Evolutionary conservation across 1,284 basidiomycete species (phyloP).

Genomic region (Omphalotus olearius): DNA sequence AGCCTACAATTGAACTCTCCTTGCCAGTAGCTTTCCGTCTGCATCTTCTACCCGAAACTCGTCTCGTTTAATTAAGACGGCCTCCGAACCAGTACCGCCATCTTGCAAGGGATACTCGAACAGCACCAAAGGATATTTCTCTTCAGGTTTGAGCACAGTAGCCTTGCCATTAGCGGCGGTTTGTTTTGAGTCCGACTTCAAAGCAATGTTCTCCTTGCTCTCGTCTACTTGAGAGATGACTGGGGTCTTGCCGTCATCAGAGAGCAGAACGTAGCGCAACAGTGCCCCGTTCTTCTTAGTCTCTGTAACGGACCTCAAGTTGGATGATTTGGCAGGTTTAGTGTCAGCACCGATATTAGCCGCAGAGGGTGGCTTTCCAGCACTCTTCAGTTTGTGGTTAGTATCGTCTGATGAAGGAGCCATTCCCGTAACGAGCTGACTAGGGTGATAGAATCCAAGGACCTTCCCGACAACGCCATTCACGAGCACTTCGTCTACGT

Average conservation of each 20-base stretch:
- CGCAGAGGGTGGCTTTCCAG: neutral
- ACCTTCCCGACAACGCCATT: slow-evolving; percentile 74
- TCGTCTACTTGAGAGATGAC: slow-evolving; percentile 23
- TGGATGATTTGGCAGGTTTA: slow-evolving; percentile 5
- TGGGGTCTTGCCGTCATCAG: slow-evolving; percentile 20
- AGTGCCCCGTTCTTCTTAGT: slow-evolving; percentile 19
- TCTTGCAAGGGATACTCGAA: slow-evolving; percentile 58
- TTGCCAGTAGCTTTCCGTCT: slow-evolving; percentile 63
- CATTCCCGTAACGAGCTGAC: slow-evolving; percentile 10
- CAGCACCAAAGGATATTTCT: slow-evolving; percentile 47
- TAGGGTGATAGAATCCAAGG: slow-evolving; percentile 42
- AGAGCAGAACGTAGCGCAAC: slow-evolving; percentile 17
- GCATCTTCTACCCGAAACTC: slow-evolving; percentile 67
- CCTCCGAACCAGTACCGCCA: slow-evolving; percentile 31
- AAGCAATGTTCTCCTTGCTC: slow-evolving; percentile 8
- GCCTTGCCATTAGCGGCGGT: slow-evolving; percentile 9
- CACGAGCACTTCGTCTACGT: slow-evolving; percentile 69
- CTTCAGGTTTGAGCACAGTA: slow-evolving; percentile 7
- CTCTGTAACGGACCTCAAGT: slow-evolving; percentile 10
- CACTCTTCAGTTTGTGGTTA: slow-evolving; percentile 14
- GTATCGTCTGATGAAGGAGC: neutral
- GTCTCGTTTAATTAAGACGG: slow-evolving; percentile 55
- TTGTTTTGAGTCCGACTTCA: slow-evolving; percentile 5
- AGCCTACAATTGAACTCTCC: slow-evolving; percentile 38
- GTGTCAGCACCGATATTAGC: neutral